Conservation (phyloP, 768 basidiomycete genomes). For the Neoboletus subvelutipes region DNA sequence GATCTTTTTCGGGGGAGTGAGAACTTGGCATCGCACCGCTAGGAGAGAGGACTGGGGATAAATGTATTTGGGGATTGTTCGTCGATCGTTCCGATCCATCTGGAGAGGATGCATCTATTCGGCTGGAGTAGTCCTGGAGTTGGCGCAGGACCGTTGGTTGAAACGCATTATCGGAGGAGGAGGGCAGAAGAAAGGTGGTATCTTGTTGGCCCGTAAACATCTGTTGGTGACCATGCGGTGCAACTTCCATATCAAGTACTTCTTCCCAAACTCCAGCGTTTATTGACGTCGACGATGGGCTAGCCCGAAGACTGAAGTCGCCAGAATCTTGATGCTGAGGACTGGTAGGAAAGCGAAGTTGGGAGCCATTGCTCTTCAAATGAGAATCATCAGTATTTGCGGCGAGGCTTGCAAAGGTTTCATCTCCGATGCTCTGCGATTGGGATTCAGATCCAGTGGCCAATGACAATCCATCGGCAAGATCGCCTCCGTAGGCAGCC, state of each 20-base stretch:
- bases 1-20: background rate
- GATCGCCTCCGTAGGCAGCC: conserved; percentile 48
- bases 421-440: conserved; percentile 30
- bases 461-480: conserved; percentile 44
- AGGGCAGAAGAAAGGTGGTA: conserved; percentile 7
- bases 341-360: background rate
- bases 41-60: background rate
- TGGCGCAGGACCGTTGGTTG: conserved; percentile 14
- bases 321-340: conserved; percentile 10
- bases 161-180: background rate
- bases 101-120: background rate
- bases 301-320: conserved; percentile 25
- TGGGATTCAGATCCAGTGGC: conserved; percentile 39
- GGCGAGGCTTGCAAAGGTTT: conserved; percentile 9
- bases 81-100: conserved; percentile 2
- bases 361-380: conserved; percentile 15
- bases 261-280: background rate
- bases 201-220: conserved; percentile 5
- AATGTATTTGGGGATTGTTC: background rate
- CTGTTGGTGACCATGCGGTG: background rate
- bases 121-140: conserved; percentile 18
- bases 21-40: background rate
- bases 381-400: conserved; percentile 15
- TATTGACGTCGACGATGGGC: background rate
- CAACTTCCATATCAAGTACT: background rate